phyloP scores from a whole-genome alignment of 2,329 filamentous ascomycete species.

The Sclerotinia subarctica region DNA sequence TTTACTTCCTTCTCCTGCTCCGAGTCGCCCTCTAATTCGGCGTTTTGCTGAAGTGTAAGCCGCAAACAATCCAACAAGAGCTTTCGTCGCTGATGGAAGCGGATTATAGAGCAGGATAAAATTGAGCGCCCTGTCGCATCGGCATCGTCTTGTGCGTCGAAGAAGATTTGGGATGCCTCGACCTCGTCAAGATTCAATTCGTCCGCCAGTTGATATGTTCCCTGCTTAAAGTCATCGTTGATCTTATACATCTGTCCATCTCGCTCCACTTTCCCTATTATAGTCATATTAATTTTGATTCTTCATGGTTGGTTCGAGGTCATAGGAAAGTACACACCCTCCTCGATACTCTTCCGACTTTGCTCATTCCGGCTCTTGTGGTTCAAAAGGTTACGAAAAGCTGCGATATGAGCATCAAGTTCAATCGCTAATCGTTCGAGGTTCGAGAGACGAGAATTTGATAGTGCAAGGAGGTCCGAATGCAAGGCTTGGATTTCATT shows the following conservation, averaged over 20 bases:
- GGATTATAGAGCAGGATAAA: slow-evolving; percentile 76
- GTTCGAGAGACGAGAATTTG: slow-evolving; percentile 66
- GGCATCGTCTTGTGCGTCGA: slow-evolving; percentile 69
- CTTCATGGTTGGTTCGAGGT: background rate
- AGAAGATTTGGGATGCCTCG: slow-evolving; percentile 72
- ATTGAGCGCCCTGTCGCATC: slow-evolving; percentile 67
- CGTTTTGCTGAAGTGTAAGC: slow-evolving; percentile 64
- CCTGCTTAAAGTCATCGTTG: slow-evolving; percentile 85
- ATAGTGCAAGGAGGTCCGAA: slow-evolving; percentile 75
- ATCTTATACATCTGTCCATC: slow-evolving; percentile 72
- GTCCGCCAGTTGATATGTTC: slow-evolving; percentile 77
- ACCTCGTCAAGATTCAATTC: slow-evolving; percentile 88
- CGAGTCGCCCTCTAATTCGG: slow-evolving; percentile 37
- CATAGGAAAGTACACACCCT: slow-evolving; percentile 48
- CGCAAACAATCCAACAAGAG: slow-evolving; percentile 81
- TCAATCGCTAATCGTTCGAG: slow-evolving; percentile 64
- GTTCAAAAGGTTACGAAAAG: slow-evolving; percentile 70
- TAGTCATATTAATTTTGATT: slow-evolving; percentile 20
- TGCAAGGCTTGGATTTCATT: slow-evolving; percentile 80
- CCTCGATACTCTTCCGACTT: slow-evolving; percentile 68
- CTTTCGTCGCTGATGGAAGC: slow-evolving; percentile 82
- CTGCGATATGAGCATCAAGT: slow-evolving; percentile 63
- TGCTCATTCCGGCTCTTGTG: slow-evolving; percentile 70
- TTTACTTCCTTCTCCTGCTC: slow-evolving; percentile 51
- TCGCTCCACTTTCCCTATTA: slow-evolving; percentile 69